These are phyloP conservation scores for Sporothrix protearum DNA, from an alignment of 2,329 filamentous ascomycete genomes.

Conservation along the genomic window DNA sequence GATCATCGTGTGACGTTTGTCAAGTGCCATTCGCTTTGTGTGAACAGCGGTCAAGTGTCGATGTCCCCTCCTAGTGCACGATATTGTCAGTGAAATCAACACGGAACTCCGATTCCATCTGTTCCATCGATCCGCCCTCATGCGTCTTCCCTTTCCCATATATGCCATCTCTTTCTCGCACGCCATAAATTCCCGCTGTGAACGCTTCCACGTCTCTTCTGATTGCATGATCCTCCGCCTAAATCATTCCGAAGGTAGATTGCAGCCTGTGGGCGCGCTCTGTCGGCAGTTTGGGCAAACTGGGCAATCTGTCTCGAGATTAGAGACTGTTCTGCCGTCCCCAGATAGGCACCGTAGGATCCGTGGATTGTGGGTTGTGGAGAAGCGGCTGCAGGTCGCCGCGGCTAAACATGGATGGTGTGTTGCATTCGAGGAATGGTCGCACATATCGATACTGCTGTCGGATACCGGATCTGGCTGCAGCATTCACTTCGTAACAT, in stretches of 20 bases:
- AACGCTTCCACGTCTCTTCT: background rate
- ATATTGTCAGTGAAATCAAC: background rate
- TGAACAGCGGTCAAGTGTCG: background rate
- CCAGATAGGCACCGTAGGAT: background rate
- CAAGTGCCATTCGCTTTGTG: background rate
- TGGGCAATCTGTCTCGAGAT: background rate
- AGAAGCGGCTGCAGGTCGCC: background rate
- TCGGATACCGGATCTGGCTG: background rate
- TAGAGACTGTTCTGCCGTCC: background rate
- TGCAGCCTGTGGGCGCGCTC: background rate
- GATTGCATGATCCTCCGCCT: constrained; percentile 6
- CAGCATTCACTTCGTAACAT: background rate
- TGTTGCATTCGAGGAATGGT: background rate
- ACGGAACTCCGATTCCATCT: background rate
- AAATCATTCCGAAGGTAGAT: constrained; percentile 10
- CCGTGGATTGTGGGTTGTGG: background rate
- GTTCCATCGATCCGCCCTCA: background rate
- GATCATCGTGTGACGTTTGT: no score
- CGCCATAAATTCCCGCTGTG: background rate
- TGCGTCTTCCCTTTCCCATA: background rate
- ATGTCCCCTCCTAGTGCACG: no score
- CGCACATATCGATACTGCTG: background rate
- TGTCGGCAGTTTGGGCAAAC: background rate
- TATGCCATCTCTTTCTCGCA: background rate
- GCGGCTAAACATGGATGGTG: background rate